Base-by-base conservation (phyloP, 495 filamentous ascomycete genomes). In the Podospora pseudoanserina region DNA sequence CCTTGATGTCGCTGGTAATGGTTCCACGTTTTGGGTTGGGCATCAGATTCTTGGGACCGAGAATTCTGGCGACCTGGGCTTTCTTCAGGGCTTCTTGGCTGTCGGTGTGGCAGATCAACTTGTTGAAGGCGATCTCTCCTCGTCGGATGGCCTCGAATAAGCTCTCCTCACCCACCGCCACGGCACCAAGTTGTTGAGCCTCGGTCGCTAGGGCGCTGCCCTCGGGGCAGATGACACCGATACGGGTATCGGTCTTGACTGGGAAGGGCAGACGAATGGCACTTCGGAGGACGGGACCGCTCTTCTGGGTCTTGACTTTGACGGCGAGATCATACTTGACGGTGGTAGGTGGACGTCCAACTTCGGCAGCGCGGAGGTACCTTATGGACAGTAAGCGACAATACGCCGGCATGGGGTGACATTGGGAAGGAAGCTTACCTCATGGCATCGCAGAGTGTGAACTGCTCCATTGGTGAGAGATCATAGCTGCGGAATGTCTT, bases 21-120 rank as follows among this genome's bases (percentile, higher is more conserved):
- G 95, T 97, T 65, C 91, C 93, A 26, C 84, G 85, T 84, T 97
- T 99, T 63, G 81, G 78, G 75, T 86, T 95, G 23, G 95, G 95
- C 96, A 99, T 97, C 75, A 99, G 79, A 9, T 93, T 92, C 74
- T 85, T 86, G 18, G 95, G 95, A 75, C 95, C 95, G 13, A 99
- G 84, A 57, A 97, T 86, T 72, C 89, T 86, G 63, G 89, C 94
- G 66, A 99, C 75, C 3, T 82, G 85, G 30, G 91, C 90, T 80
- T 93, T 92, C 76, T 90, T 90, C 70, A 97, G 81, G 60, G 84
- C 85, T 3, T 80, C 78, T 70, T 92, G 80, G 74, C 88, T 91
- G 67, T 94, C 91, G 26, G 84, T 84, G 74, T 98, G 94, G 77
- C 90, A 93, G 67, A 99, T 88, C 70, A 92, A 90, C 63, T 92